These are phyloP conservation scores for Populus hybrid DNA, from an alignment of 441 rosid genomes.

Conservation along the genomic window DNA sequence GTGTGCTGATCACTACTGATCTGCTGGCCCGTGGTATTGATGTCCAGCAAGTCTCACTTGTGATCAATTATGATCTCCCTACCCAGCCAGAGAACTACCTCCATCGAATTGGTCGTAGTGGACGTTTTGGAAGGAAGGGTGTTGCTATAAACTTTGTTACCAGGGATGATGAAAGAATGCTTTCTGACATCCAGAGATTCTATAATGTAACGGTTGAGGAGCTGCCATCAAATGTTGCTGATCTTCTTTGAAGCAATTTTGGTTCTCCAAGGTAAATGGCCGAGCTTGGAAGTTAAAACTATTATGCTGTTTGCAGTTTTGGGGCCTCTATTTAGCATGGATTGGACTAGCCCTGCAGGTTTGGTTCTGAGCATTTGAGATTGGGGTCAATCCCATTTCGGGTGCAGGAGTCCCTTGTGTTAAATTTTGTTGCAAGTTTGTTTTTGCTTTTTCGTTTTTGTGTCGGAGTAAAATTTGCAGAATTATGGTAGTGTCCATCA, in stretches of 20 bases:
- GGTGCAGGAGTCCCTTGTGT: slow-evolving; percentile 9
- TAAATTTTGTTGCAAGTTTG: slow-evolving; percentile 17
- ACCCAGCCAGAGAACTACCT: slow-evolving; percentile 73
- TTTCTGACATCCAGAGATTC: slow-evolving; percentile 63
- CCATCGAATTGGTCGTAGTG: slow-evolving; percentile 69
- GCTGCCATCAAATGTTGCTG: slow-evolving; percentile 66
- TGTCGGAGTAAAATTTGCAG: background rate
- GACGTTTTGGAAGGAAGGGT: slow-evolving; percentile 65
- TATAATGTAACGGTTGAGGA: slow-evolving; percentile 63
- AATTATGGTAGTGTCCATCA: slow-evolving; percentile 10
- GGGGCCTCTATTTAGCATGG: slow-evolving; percentile 1
- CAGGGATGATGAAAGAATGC: slow-evolving; percentile 62
- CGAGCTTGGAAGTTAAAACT: slow-evolving; percentile 2
- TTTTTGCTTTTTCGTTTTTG: background rate
- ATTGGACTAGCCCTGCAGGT: background rate
- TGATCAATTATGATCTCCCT: slow-evolving; percentile 61
- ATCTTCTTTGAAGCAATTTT: slow-evolving; percentile 47
- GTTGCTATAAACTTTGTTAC: slow-evolving; percentile 70
- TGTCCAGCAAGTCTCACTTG: slow-evolving; percentile 68
- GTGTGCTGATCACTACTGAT: slow-evolving; percentile 63
- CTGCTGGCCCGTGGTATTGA: slow-evolving; percentile 69
- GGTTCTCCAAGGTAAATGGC: slow-evolving; percentile 16
- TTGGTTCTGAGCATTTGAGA: slow-evolving; percentile 5
- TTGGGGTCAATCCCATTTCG: slow-evolving; percentile 8
- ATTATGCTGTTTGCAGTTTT: background rate